Evolutionary conservation across 2,329 filamentous ascomycete species (phyloP).

Genomic region (Incumbomyces lentus): DNA sequence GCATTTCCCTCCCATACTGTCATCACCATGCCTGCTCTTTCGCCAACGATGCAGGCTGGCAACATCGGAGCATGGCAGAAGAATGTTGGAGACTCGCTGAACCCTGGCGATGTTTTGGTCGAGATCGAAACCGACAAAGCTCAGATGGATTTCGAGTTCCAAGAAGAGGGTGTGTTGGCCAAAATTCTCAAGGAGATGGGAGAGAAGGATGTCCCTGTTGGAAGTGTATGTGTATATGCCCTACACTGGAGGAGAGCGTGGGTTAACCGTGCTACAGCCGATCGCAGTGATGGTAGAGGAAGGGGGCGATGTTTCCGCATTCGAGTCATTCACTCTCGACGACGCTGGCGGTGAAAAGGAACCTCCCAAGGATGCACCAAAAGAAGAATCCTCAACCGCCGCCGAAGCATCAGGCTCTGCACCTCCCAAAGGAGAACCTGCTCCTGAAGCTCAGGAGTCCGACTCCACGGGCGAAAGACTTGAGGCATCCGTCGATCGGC

Average conservation of each 20-base stretch:
- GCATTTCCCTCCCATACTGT: constrained; percentile 91
- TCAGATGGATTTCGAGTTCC: constrained; percentile 99
- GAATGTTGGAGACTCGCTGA: constrained; percentile 78
- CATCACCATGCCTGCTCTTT: constrained; percentile 95
- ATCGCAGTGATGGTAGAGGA: constrained; percentile 94
- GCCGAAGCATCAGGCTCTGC: constrained; percentile 51
- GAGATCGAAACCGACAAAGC: constrained; percentile 99
- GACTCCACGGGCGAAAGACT: constrained; percentile 59
- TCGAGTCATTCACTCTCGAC: constrained; percentile 75
- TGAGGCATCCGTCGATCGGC: constrained; percentile 73
- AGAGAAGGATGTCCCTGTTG: constrained; percentile 86
- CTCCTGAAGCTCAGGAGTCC: constrained; percentile 57
- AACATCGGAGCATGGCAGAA: constrained; percentile 98
- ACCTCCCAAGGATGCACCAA: constrained; percentile 50
- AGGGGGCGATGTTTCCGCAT: constrained; percentile 73
- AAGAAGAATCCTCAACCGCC: constrained; percentile 53
- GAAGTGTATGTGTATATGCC: constrained; percentile 58
- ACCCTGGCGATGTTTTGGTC: constrained; percentile 87
- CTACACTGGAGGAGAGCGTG: constrained; percentile 4
- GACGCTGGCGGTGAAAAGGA: constrained; percentile 81
- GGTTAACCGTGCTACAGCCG: constrained; percentile 50
- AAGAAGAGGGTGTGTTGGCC: constrained; percentile 91
- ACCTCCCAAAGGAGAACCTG: constrained; percentile 40
- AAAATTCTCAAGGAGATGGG: constrained; percentile 89
- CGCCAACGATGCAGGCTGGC: constrained; percentile 92